Percentiles rank a stretch among this genome's conserved stretches.
Conservation (phyloP, 352 stramenopile species). For the Globisporangium irregulare region DNA sequence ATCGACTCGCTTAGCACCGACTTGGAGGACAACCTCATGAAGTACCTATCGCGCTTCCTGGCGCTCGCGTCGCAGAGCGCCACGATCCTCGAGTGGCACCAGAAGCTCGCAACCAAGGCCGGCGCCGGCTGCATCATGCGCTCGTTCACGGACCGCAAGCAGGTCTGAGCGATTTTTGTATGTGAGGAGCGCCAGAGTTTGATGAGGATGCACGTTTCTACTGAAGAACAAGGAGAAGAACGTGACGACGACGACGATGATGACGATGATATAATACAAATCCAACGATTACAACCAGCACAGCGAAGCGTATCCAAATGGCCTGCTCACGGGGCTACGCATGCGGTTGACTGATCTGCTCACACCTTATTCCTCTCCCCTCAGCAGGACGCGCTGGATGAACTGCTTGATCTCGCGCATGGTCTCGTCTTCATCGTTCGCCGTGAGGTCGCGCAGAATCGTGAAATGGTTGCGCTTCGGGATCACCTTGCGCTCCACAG, state of each 20-base stretch:
- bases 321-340: neutral
- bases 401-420: constrained; percentile 54
- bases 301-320: neutral
- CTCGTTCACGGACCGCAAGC: constrained; percentile 85
- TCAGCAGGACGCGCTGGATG: constrained; percentile 19
- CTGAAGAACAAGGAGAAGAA: neutral
- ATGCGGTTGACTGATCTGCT: neutral
- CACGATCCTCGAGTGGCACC: constrained; percentile 85
- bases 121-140: constrained; percentile 86
- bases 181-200: neutral
- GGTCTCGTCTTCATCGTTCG: constrained; percentile 25
- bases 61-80: constrained; percentile 73
- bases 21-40: constrained; percentile 84
- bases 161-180: constrained; percentile 47
- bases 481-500: constrained; percentile 43
- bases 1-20: constrained; percentile 71
- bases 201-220: neutral
- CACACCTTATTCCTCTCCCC: neutral
- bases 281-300: neutral
- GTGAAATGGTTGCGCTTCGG: constrained; percentile 69
- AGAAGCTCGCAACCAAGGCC: constrained; percentile 82
- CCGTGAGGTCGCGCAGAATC: constrained; percentile 59
- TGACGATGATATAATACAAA: neutral
- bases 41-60: constrained; percentile 87
- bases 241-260: neutral